Percentiles rank a stretch among this genome's conserved stretches.
These are phyloP conservation scores for Theileria equi DNA, from an alignment of 169 alveolate genomes.

Conservation along the genomic window DNA sequence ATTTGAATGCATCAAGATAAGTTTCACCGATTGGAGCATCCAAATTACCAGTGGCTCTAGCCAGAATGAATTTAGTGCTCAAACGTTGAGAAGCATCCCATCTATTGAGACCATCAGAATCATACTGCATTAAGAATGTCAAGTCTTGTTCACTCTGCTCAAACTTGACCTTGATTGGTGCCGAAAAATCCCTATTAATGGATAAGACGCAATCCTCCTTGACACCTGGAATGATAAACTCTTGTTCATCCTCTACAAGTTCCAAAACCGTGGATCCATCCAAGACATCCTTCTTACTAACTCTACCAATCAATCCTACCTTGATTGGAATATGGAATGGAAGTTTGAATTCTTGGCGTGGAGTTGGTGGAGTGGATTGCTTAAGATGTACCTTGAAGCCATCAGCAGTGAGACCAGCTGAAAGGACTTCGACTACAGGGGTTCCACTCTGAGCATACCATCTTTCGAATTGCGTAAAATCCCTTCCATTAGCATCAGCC, in stretches of 20 bases:
- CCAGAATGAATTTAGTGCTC: constrained; percentile 41
- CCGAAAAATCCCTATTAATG: constrained; percentile 85
- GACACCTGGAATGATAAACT: constrained; percentile 69
- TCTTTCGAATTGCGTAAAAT: constrained; percentile 83
- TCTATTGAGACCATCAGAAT: constrained; percentile 83
- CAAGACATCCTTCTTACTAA: constrained; percentile 67
- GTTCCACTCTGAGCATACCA: constrained; percentile 87
- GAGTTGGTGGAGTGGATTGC: constrained; percentile 84
- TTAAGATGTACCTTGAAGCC: constrained; percentile 71
- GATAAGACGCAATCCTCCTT: constrained; percentile 83
- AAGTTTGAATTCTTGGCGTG: constrained; percentile 80
- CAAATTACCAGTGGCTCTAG: background rate
- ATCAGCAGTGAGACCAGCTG: constrained; percentile 54
- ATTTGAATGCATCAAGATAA: constrained; percentile 21
- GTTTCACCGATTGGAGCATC: constrained; percentile 7
- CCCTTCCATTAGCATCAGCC: constrained; percentile 82
- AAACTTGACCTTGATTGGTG: constrained; percentile 85
- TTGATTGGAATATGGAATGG: constrained; percentile 87
- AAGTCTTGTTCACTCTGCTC: constrained; percentile 81
- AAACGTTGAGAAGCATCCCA: constrained; percentile 60
- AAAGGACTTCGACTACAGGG: constrained; percentile 64
- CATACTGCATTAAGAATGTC: constrained; percentile 81
- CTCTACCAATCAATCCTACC: constrained; percentile 79
- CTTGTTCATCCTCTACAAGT: constrained; percentile 74
- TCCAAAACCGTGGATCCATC: constrained; percentile 64